These are phyloP conservation scores for Apiotrichum montevideense DNA, from an alignment of 1,284 basidiomycete species.

Conservation along the genomic window DNA sequence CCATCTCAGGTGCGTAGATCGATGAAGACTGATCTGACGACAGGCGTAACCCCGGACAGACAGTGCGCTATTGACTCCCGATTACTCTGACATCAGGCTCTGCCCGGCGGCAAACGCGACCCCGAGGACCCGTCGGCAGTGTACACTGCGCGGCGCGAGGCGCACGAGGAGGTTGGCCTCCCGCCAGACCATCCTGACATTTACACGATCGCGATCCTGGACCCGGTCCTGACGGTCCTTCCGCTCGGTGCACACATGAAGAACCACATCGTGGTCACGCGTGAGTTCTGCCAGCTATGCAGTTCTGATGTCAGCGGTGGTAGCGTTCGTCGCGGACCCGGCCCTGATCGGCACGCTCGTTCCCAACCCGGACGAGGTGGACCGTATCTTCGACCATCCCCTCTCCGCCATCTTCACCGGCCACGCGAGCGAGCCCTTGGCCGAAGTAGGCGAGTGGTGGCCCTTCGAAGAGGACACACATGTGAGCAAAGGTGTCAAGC, in stretches of 20 bases:
- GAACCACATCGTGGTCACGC: slow-evolving; percentile 47
- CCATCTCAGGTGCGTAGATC: slow-evolving; percentile 51
- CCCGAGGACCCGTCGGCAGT: slow-evolving; percentile 58
- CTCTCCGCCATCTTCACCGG: slow-evolving; percentile 61
- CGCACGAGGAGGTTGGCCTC: slow-evolving; percentile 70
- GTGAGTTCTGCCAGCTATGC: slow-evolving; percentile 19
- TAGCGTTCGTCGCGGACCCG: slow-evolving; percentile 60
- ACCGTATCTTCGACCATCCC: slow-evolving; percentile 70
- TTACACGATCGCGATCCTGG: slow-evolving; percentile 59
- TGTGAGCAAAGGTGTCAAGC: slow-evolving; percentile 40
- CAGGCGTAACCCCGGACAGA: slow-evolving; percentile 16
- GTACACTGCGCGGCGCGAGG: slow-evolving; percentile 74
- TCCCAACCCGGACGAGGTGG: slow-evolving; percentile 64
- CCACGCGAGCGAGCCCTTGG: slow-evolving; percentile 51
- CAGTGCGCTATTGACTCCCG: neutral
- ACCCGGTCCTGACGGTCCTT: slow-evolving; percentile 69
- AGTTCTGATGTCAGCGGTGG: slow-evolving; percentile 55
- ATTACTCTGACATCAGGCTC: slow-evolving; percentile 47
- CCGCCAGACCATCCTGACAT: slow-evolving; percentile 56
- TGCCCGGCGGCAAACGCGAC: slow-evolving; percentile 78
- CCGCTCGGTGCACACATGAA: slow-evolving; percentile 49
- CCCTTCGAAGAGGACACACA: slow-evolving; percentile 63
- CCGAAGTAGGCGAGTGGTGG: slow-evolving; percentile 63
- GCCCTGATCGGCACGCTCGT: slow-evolving; percentile 53
- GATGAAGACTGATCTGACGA: neutral